Evolutionary conservation across 305 asterid species (phyloP), one percentile per base, ranked within the genome.

Genomic region (Fraxinus platypoda): DNA sequence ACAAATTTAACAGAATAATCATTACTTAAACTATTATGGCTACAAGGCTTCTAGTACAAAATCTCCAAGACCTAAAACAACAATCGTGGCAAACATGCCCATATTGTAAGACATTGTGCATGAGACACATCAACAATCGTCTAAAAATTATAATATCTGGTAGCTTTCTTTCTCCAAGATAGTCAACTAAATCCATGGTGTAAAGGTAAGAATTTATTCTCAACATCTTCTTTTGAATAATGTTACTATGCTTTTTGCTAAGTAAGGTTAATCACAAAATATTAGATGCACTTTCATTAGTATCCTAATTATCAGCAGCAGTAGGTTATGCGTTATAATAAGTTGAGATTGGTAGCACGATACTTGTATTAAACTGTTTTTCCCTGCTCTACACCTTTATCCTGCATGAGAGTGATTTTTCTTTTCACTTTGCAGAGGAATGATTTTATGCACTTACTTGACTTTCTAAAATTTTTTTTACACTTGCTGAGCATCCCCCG

Each of bases 401-500:
- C 25, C 25, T 2, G 25, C 75, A 13, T 12, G 11, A 15, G 43
- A 71, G 43, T 71, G 30, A 7, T 30, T 30, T 15, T 70, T 15
- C 23, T 70, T 13, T 30, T 30, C 75, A 13, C 21, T 70, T 30
- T 13, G 41, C 23, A 30, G 38, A 30, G 41, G 19, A 70, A 30
- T 19, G 34, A 81, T 57, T 74, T 70, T 17, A 64, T 35, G 76
- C 5, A 84, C 98, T 89, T 85, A 97, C 99, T 91, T 91, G 99
- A 87, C 93, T 94, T 88, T 97, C 99, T 81, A 97, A 89, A 86
- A 97, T 97, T 80, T 97, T 93, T 90, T 90, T 93, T 81, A 97
- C 99, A 70, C 97, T 97, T 21, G 90, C 90, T n/a, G 86, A 87
- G 81, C 93, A 90, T 54, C 93, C 93, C 33, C 91, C 93, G 59